Evolutionary conservation across 2,329 filamentous ascomycete genomes (phyloP).

Genomic region (Colletotrichum plurivorum): DNA sequence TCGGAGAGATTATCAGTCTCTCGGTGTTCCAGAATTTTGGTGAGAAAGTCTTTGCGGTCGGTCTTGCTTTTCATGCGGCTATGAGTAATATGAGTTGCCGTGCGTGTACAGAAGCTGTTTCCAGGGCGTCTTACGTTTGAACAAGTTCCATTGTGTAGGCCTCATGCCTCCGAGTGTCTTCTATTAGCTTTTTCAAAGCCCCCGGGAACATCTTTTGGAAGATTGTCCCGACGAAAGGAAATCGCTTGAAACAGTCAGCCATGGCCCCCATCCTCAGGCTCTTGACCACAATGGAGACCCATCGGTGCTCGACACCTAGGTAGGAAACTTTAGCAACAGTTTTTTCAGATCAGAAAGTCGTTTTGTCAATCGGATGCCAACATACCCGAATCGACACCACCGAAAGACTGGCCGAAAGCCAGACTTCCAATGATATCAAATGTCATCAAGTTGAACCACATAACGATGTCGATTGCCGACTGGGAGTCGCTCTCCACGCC

Average conservation of each 20-base stretch:
- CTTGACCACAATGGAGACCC: slow-evolving; percentile 15
- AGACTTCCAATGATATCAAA: slow-evolving; percentile 35
- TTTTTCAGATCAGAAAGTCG: too few relatives aligned
- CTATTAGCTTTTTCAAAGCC: not conserved
- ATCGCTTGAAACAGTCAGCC: slow-evolving; percentile 20
- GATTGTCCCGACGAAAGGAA: not conserved
- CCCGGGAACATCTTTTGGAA: not conserved
- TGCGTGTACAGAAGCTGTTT: too few relatives aligned
- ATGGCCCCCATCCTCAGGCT: slow-evolving; percentile 16
- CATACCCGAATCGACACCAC: slow-evolving; percentile 6
- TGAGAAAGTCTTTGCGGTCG: slow-evolving; percentile 25
- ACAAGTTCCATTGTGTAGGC: slow-evolving; percentile 17
- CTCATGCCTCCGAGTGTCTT: slow-evolving; percentile 4
- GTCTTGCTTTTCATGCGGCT: not conserved
- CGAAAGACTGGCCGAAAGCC: not conserved
- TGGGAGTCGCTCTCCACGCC: not conserved
- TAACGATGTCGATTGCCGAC: not conserved
- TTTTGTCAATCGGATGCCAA: slow-evolving; percentile 23
- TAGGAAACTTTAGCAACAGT: too few relatives aligned
- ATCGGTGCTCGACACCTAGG: slow-evolving; percentile 20
- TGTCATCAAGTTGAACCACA: slow-evolving; percentile 44
- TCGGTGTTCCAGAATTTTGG: slow-evolving; percentile 6
- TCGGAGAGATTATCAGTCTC: slow-evolving; percentile 39
- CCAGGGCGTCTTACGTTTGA: not conserved
- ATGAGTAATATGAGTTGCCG: slow-evolving; percentile 30